phyloP scores from a whole-genome alignment of 257 asterid genomes.

The Paulownia fortunei region DNA sequence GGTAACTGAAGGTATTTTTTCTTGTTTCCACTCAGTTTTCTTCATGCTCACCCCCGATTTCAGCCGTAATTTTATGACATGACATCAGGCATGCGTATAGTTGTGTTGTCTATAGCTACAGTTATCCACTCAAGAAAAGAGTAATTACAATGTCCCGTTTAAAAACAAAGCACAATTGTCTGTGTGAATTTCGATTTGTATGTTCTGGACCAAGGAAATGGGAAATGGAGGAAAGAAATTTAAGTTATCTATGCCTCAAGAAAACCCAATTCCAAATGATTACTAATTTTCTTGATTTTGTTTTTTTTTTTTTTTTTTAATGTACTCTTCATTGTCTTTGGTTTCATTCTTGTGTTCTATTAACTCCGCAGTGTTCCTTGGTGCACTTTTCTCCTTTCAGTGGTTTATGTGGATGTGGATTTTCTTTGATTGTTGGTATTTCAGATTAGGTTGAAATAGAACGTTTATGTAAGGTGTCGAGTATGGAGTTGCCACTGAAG shows the following conservation, averaged over 20 bases:
- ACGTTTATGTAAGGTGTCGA: background rate
- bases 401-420: background rate
- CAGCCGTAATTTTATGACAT: background rate
- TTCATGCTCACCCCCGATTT: background rate
- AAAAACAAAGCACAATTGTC: background rate
- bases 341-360: background rate
- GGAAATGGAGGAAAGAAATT: background rate
- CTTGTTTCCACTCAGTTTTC: background rate
- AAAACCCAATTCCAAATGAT: background rate
- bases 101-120: background rate
- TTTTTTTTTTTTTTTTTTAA: background rate
- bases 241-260: background rate
- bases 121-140: background rate
- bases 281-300: background rate
- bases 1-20: slow-evolving; percentile 6
- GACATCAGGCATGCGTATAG: background rate
- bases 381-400: background rate
- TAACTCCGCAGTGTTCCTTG: background rate
- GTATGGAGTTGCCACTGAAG: background rate
- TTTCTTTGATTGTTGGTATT: background rate
- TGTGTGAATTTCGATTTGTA: background rate
- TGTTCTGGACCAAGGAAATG: background rate
- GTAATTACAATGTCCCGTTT: background rate
- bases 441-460: background rate
- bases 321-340: background rate